These are phyloP conservation scores for Termitomyces sp. DNA, from an alignment of 768 basidiomycete species.

Conservation along the genomic window DNA sequence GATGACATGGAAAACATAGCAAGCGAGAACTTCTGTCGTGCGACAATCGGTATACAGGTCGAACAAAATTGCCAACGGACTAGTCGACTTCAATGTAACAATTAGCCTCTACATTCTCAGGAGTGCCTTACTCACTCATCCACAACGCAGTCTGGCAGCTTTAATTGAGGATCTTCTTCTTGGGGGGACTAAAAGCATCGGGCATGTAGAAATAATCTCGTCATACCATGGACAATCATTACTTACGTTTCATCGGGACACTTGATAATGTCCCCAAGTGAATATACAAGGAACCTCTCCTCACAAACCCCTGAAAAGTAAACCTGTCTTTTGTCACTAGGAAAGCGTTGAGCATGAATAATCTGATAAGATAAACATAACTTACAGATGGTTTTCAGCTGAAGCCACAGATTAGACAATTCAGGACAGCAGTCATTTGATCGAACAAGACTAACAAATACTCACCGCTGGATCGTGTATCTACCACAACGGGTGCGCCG, in stretches of 20 bases:
- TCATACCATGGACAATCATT: background rate
- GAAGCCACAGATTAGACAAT: background rate
- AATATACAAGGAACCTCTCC: too few relatives aligned
- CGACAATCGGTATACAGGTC: background rate
- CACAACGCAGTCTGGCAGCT: background rate
- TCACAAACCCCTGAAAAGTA: too few relatives aligned
- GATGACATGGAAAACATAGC: background rate
- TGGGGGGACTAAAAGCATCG: background rate
- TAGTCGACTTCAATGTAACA: background rate
- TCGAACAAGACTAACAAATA: background rate
- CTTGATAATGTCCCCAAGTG: background rate
- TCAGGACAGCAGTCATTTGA: background rate
- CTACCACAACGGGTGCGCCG: background rate
- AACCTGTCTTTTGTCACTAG: too few relatives aligned
- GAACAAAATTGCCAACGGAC: background rate
- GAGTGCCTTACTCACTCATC: accelerated
- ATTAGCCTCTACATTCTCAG: background rate
- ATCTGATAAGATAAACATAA: background rate
- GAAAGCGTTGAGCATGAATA: too few relatives aligned
- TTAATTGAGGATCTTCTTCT: background rate
- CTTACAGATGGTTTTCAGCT: background rate
- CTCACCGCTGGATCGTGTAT: background rate
- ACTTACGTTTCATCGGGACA: background rate
- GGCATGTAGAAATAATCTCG: background rate
- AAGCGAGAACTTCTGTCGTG: background rate